Conservation (phyloP, 2,329 filamentous ascomycete genomes). For the Zymoseptoria crescenta region DNA sequence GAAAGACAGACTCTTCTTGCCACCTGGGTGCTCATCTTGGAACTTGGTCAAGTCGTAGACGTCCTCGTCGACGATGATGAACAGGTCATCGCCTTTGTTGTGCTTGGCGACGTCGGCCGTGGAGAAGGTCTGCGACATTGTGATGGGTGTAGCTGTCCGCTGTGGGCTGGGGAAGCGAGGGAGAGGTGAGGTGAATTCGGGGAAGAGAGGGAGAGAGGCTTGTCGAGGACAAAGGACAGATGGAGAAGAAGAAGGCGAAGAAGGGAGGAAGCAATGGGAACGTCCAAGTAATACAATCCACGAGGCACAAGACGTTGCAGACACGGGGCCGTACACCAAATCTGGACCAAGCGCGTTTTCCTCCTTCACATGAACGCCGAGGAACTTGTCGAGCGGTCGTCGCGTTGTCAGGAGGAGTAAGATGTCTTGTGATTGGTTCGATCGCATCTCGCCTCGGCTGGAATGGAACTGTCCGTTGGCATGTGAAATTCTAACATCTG, state of each 20-base stretch:
- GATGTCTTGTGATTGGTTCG: background rate
- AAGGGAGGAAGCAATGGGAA: background rate
- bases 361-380: background rate
- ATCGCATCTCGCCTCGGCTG: background rate
- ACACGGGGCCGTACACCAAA: background rate
- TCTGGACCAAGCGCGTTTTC: background rate
- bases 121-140: constrained; percentile 83
- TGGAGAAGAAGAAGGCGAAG: background rate
- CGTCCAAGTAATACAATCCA: background rate
- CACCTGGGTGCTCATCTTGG: constrained; percentile 42
- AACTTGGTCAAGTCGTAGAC: constrained; percentile 84
- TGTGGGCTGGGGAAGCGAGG: background rate
- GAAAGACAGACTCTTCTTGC: constrained; percentile 53
- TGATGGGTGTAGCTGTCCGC: constrained; percentile 19
- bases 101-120: constrained; percentile 81
- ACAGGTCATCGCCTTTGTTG: constrained; percentile 78
- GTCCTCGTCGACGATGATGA: constrained; percentile 87
- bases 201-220: background rate
- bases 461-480: background rate
- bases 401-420: background rate
- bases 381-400: too few species aligned
- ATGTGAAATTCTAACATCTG: background rate
- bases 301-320: background rate
- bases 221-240: background rate
- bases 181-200: background rate